Base-by-base conservation (phyloP, 371 early-diverging fungal species). In the Zychaea mexicana region DNA sequence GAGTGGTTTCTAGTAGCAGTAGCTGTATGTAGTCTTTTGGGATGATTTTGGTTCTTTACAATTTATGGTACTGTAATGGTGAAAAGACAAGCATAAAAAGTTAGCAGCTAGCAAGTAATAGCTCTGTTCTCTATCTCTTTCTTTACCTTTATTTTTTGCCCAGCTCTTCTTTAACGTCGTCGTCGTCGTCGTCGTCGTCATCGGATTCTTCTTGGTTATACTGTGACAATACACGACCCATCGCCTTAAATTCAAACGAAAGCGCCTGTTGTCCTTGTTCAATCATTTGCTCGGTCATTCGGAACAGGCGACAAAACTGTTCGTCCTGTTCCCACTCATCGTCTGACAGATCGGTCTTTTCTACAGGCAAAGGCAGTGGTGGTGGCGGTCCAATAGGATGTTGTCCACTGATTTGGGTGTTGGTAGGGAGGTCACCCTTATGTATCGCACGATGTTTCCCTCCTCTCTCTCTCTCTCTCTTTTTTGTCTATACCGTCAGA, bases 271-370 rank as follows among this genome's bases (percentile, higher is more conserved):
- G 71, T 15, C 72, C 82, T 47, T 71, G 66, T 39, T 73, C 72
- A 57, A 79, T 73, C 78, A 82, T 66, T 26, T 68, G 39, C 45
- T 74, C 76, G 28, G 78, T 82, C 49, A 77, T 52, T 33, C 63
- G 65, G 31, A 64, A 68, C 49, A 82, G 38, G 15, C 65, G 72
- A 27, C 69, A 72, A 66, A 77, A 82, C 26, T 67, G 53, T 38
- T 58, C 62, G 53, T 82, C 82, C 21, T 76, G 72, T 36, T 81
- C 77, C 77, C 75, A 77, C 22, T 73, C 77, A 2, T 71, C 74
- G 45, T 70, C 74, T 28, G 54, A 60, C 8, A 64, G 2, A 5
- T 70, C 66, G 2, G 57, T 39, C 22, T 13, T 28, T 42, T 38
- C 27, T 42, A 21, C 61, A 55, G 56, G 19, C 57, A 60, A 19